A percentile compares a stretch with the other conserved stretches of the same genome.
These are phyloP conservation scores for Zygoascus ofunaensis DNA, from an alignment of 805 yeast species.

Conservation along the genomic window DNA sequence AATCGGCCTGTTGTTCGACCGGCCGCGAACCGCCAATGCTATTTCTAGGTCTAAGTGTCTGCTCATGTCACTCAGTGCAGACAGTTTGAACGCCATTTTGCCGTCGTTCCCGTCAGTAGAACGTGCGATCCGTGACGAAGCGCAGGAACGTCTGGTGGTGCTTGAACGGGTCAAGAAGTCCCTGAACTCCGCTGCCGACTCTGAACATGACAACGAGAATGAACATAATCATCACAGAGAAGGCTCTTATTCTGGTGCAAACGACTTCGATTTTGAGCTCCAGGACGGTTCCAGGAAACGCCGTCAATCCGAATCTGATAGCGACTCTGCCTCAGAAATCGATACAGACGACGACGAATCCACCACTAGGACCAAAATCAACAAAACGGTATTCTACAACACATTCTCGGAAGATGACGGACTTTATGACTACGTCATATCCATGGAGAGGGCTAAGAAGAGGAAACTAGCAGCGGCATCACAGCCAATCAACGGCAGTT, in stretches of 20 bases:
- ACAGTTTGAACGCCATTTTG: constrained; percentile 48
- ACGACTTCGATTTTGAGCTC: too few relatives aligned
- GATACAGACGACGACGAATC: not conserved
- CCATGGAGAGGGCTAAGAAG: constrained; percentile 3
- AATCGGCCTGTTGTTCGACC: constrained; percentile 63
- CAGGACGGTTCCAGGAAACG: too few relatives aligned
- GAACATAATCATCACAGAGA: too few relatives aligned
- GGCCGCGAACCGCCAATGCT: constrained; percentile 75
- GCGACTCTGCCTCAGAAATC: not conserved
- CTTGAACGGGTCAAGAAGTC: constrained; percentile 39
- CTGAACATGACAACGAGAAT: not conserved
- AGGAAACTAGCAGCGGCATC: not conserved
- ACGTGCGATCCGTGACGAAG: constrained; percentile 64
- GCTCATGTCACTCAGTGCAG: constrained; percentile 59
- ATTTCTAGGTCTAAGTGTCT: constrained; percentile 59
- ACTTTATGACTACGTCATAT: constrained; percentile 1
- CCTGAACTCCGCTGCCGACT: not conserved
- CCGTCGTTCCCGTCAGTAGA: constrained; percentile 58
- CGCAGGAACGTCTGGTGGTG: constrained; percentile 66
- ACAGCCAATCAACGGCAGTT: too few relatives aligned
- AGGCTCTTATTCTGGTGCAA: too few relatives aligned
- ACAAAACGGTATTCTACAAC: not conserved
- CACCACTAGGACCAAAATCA: not conserved
- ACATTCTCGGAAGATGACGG: not conserved
- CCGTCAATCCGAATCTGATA: not conserved